These are phyloP conservation scores for Neurospora sp. DNA, from an alignment of 495 filamentous ascomycete species.

Conservation along the genomic window DNA sequence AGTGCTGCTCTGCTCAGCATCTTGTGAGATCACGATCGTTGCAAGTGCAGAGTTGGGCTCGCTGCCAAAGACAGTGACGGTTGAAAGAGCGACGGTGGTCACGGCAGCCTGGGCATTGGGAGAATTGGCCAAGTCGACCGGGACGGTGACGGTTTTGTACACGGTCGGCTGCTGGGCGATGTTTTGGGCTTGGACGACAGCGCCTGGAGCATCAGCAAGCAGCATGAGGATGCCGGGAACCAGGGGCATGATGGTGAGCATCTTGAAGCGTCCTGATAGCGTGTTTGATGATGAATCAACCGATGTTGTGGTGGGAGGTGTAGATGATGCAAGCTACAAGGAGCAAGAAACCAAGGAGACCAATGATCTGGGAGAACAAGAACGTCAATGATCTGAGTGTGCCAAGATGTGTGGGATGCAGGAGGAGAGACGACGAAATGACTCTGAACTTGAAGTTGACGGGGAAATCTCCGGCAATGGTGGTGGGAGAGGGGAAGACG, in stretches of 20 bases:
- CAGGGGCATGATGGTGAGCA: neutral
- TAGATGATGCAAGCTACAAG: neutral
- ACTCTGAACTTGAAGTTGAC: neutral
- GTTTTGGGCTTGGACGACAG: neutral
- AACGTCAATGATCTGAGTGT: neutral
- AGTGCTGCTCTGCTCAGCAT: neutral
- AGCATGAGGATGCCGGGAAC: neutral
- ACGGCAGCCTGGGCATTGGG: neutral
- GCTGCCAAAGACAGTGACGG: neutral
- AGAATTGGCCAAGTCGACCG: neutral
- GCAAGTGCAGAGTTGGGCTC: neutral
- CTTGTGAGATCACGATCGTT: neutral
- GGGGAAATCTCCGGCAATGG: neutral
- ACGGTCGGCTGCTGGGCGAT: neutral
- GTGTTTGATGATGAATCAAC: neutral
- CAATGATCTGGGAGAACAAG: neutral
- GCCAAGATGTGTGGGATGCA: neutral
- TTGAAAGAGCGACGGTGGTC: neutral
- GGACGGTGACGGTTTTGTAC: neutral
- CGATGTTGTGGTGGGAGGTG: neutral
- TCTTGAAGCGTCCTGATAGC: neutral
- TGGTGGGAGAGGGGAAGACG: neutral
- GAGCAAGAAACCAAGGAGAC: neutral
- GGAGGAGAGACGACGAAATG: neutral
- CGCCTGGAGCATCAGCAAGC: neutral